These are phyloP conservation scores for Saitozyma sp. DNA, from an alignment of 768 basidiomycete species.

Conservation along the genomic window DNA sequence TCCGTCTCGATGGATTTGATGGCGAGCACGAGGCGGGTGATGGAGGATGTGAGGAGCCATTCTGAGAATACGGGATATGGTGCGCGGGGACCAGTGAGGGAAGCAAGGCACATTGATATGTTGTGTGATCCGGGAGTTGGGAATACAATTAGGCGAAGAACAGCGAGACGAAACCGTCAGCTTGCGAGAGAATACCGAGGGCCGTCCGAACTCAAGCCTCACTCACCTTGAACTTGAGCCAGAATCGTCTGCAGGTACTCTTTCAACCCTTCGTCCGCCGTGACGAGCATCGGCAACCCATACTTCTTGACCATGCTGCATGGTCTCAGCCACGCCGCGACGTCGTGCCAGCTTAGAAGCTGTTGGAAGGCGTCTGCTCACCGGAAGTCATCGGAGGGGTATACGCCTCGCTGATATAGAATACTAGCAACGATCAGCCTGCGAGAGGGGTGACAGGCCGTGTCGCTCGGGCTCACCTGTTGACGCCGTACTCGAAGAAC, in stretches of 20 bases:
- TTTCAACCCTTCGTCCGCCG: constrained; percentile 87
- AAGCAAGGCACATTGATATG: neutral
- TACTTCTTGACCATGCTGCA: constrained; percentile 92
- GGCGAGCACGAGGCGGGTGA: constrained; percentile 90
- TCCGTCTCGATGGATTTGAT: constrained; percentile 94
- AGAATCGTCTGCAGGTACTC: constrained; percentile 94
- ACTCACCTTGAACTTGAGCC: constrained; percentile 84
- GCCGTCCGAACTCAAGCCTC: neutral
- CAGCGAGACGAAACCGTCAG: neutral
- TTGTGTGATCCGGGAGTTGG: neutral
- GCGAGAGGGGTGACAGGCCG: neutral
- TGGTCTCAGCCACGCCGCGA: constrained; percentile 1
- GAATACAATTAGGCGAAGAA: neutral
- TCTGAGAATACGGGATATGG: constrained; percentile 58
- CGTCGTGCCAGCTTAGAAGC: neutral
- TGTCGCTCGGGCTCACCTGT: constrained; percentile 67
- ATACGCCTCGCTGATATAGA: constrained; percentile 93
- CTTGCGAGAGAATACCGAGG: neutral
- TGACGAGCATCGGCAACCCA: constrained; percentile 90
- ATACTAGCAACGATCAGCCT: constrained; percentile 61
- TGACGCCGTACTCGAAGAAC: constrained; percentile 99
- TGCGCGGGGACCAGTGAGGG: neutral
- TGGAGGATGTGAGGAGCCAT: constrained; percentile 88
- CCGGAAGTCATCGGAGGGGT: constrained; percentile 91
- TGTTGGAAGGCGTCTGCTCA: constrained; percentile 14